Conservation (phyloP, 2,329 filamentous ascomycete species). For the Verticillium longisporum region DNA sequence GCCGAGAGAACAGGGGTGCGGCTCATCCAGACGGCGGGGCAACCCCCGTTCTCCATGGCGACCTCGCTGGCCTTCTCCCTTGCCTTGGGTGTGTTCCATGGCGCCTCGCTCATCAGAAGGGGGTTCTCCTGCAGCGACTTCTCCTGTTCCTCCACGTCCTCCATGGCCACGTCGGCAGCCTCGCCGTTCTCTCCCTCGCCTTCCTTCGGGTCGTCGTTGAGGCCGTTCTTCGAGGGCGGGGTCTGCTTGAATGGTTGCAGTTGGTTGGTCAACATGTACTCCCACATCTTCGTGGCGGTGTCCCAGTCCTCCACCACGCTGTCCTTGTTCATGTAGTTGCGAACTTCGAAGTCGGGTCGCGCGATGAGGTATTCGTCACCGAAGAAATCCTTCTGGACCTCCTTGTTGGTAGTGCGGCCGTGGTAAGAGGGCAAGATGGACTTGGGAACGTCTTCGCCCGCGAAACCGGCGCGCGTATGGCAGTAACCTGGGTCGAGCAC, state of each 20-base stretch:
- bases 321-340: conserved; percentile 86
- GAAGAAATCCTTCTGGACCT: conserved; percentile 57
- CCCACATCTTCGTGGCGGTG: conserved; percentile 80
- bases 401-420: conserved; percentile 49
- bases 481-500: conserved; percentile 94
- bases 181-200: conserved; percentile 56
- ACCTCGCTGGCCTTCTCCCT: conserved; percentile 94
- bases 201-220: conserved; percentile 61
- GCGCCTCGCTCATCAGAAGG: conserved; percentile 85
- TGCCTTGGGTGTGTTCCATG: conserved; percentile 83
- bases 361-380: conserved; percentile 88
- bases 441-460: conserved; percentile 95
- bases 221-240: conserved; percentile 66
- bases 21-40: conserved; percentile 89
- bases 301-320: conserved; percentile 97
- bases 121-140: conserved; percentile 85
- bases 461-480: conserved; percentile 87
- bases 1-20: conserved; percentile 83
- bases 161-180: conserved; percentile 52
- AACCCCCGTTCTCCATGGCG: conserved; percentile 94
- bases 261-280: conserved; percentile 82
- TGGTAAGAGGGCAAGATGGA: conserved; percentile 89
- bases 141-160: conserved; percentile 48
- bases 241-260: conserved; percentile 71
- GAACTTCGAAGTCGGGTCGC: conserved; percentile 68